These are phyloP conservation scores for Ganoderma lucidum DNA, from an alignment of 1,284 basidiomycete genomes.

Conservation along the genomic window DNA sequence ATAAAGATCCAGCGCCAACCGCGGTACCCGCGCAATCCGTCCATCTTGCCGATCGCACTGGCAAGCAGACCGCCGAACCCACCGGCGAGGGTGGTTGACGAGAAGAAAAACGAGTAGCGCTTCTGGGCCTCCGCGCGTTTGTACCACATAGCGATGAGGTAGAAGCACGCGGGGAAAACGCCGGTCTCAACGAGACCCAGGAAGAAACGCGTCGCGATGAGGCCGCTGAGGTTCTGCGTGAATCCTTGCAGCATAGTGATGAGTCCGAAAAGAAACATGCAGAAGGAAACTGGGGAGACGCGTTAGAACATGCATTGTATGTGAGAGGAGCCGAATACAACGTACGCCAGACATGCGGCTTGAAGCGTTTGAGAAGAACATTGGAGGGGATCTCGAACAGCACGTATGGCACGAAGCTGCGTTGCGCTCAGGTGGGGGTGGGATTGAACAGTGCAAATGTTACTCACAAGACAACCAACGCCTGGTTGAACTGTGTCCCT, in stretches of 20 bases:
- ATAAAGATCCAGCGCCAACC: constrained; percentile 52
- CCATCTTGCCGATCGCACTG: constrained; percentile 46
- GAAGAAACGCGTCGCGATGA: constrained; percentile 49
- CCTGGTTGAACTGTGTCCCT: constrained; percentile 41
- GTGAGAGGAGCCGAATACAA: neutral
- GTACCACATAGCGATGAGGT: constrained; percentile 49
- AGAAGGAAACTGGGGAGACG: constrained; percentile 36
- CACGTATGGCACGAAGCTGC: constrained; percentile 44
- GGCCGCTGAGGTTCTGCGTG: constrained; percentile 43
- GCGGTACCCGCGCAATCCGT: constrained; percentile 41
- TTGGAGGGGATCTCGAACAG: constrained; percentile 45
- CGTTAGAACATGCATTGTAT: neutral
- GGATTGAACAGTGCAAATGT: neutral
- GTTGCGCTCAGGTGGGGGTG: neutral
- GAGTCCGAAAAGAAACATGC: constrained; percentile 47
- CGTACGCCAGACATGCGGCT: constrained; percentile 43
- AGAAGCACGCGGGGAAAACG: constrained; percentile 46
- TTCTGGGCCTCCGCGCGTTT: constrained; percentile 47
- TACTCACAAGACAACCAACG: constrained; percentile 43
- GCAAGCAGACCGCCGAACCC: constrained; percentile 47
- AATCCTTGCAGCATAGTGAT: constrained; percentile 46
- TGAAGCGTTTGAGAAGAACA: constrained; percentile 42
- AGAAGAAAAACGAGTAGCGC: constrained; percentile 48
- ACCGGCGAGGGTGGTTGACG: constrained; percentile 43
- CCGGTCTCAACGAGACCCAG: constrained; percentile 45